Conservation (phyloP, 164 flowering plant genomes). For the Litsea cubeba region DNA sequence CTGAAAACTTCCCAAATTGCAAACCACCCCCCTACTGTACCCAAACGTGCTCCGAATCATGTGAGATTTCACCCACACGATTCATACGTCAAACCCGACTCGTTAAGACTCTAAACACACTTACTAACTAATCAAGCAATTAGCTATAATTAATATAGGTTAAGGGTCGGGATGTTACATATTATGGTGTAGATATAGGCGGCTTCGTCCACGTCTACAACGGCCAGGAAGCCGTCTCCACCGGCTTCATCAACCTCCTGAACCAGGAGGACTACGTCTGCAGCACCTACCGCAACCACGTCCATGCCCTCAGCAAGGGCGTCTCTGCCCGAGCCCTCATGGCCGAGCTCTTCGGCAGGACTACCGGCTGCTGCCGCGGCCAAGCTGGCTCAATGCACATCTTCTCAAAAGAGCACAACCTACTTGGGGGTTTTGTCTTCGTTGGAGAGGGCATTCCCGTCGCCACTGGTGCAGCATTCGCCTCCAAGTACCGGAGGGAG, state of each 20-base stretch:
- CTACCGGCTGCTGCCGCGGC: slow-evolving; percentile 90
- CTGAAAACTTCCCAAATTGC: no score
- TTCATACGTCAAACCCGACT: no score
- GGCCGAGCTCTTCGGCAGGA: slow-evolving; percentile 89
- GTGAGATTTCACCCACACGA: no score
- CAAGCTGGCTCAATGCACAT: slow-evolving; percentile 99
- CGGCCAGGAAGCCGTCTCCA: slow-evolving; percentile 91
- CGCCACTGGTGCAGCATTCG: slow-evolving; percentile 92
- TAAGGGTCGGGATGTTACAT: no score
- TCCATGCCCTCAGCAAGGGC: slow-evolving; percentile 84
- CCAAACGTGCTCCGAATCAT: no score
- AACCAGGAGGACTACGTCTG: slow-evolving; percentile 61
- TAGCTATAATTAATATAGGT: no score
- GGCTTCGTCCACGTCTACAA: slow-evolving; percentile 94
- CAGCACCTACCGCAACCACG: slow-evolving; percentile 90
- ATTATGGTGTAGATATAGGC: slow-evolving; percentile 89
- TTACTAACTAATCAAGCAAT: no score
- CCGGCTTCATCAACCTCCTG: slow-evolving; percentile 86
- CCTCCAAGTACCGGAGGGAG: slow-evolving; percentile 71
- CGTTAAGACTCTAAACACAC: no score
- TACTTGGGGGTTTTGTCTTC: slow-evolving; percentile 93
- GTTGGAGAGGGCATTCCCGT: slow-evolving; percentile 95
- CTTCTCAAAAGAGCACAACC: slow-evolving; percentile 84
- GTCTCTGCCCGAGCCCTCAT: slow-evolving; percentile 83
- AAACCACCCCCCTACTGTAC: no score